phyloP scores from a whole-genome alignment of 805 yeast species.

The Yarrowia bubula region DNA sequence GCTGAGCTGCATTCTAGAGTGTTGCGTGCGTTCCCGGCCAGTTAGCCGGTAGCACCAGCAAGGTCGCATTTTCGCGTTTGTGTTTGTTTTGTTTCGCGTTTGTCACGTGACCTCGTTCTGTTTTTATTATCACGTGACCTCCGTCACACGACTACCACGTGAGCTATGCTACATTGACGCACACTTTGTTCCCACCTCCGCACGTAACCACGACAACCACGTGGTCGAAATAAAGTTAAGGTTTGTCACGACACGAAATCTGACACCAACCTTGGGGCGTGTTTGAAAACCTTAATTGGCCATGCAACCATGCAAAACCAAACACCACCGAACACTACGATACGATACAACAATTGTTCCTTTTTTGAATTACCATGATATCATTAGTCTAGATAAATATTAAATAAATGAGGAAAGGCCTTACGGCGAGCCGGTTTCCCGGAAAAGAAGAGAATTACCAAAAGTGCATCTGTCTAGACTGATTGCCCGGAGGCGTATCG shows the following conservation, averaged over 20 bases:
- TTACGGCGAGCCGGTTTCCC: too few relatives aligned
- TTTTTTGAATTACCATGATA: conserved; percentile 3
- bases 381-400: conserved; percentile 27
- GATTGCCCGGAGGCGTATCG: background rate
- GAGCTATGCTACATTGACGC: too few relatives aligned
- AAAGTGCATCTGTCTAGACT: background rate
- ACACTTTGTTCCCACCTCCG: too few relatives aligned
- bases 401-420: conserved; percentile 20
- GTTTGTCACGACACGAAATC: conserved; percentile 14
- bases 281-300: background rate
- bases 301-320: background rate
- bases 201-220: background rate
- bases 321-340: background rate
- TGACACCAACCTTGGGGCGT: conserved; percentile 10
- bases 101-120: too few relatives aligned
- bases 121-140: too few relatives aligned
- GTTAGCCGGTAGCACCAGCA: too few relatives aligned
- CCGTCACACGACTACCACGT: too few relatives aligned
- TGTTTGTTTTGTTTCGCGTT: too few relatives aligned
- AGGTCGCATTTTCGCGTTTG: too few relatives aligned
- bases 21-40: too few relatives aligned
- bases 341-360: background rate
- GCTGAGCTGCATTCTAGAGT: background rate
- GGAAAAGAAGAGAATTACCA: background rate
- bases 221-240: background rate